phyloP scores from a whole-genome alignment of 2,329 filamentous ascomycete genomes.

The Fusarium concolor region DNA sequence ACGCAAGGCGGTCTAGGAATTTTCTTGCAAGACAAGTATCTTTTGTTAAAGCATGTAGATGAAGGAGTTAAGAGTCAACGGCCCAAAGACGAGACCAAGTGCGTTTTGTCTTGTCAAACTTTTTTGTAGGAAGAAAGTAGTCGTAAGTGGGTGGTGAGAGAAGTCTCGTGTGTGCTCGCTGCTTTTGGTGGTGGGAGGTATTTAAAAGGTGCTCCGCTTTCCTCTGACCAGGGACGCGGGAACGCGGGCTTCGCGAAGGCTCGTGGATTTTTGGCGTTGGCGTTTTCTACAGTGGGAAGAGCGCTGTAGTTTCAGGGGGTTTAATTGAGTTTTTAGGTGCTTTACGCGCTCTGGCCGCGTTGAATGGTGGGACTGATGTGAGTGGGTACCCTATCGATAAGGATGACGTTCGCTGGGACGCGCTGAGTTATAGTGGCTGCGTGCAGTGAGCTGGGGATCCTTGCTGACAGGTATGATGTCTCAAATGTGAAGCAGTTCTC shows the following conservation, averaged over 20 bases:
- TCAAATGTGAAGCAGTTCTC: background rate
- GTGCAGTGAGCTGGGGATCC: conserved; percentile 26
- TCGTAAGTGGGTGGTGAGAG: conserved; percentile 9
- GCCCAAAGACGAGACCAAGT: conserved; percentile 25
- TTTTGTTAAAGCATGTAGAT: conserved; percentile 1
- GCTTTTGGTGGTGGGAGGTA: conserved; percentile 38
- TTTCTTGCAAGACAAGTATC: conserved; percentile 5
- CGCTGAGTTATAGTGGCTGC: conserved; percentile 33
- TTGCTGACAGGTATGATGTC: conserved; percentile 23
- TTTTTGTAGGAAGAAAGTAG: background rate
- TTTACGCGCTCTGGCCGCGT: conserved; percentile 38
- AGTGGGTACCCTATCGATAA: conserved; percentile 26
- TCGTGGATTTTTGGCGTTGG: conserved; percentile 35
- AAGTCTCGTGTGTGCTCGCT: conserved; percentile 33
- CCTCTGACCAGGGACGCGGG: conserved; percentile 28
- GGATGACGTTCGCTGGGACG: conserved; percentile 31
- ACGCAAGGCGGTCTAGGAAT: conserved; percentile 32
- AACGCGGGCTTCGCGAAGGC: conserved; percentile 22
- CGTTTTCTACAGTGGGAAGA: conserved; percentile 19
- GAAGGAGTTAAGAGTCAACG: too few relatives aligned
- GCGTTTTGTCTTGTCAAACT: background rate
- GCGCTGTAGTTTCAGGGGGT: background rate
- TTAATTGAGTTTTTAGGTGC: conserved; percentile 1
- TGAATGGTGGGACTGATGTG: conserved; percentile 20
- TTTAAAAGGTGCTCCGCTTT: conserved; percentile 37